These are phyloP conservation scores for Coniochaeta sp. DNA, from an alignment of 2,329 filamentous ascomycete species.

Conservation along the genomic window DNA sequence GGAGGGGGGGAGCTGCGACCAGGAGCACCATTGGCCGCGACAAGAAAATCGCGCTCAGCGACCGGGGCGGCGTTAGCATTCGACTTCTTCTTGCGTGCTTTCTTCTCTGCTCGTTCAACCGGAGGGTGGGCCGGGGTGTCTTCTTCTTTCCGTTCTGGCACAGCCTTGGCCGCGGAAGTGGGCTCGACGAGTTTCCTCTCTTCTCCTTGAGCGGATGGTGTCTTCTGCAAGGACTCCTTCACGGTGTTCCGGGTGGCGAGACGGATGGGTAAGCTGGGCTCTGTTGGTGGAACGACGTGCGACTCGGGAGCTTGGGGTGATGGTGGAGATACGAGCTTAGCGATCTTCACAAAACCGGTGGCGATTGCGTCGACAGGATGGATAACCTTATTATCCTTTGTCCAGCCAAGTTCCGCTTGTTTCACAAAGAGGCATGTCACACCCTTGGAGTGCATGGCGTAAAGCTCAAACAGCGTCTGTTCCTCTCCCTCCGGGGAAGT, in stretches of 20 bases:
- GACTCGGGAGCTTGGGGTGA: slow-evolving; percentile 39
- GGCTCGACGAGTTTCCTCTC: slow-evolving; percentile 23
- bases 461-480: slow-evolving; percentile 81
- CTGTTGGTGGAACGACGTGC: slow-evolving; percentile 17
- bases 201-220: slow-evolving; percentile 19
- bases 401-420: slow-evolving; percentile 87
- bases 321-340: slow-evolving; percentile 52
- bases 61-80: slow-evolving; percentile 30
- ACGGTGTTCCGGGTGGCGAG: slow-evolving; percentile 20
- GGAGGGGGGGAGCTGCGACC: slow-evolving; percentile 28
- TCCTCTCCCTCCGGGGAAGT: slow-evolving; percentile 58
- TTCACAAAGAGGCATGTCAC: slow-evolving; percentile 86
- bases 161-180: slow-evolving; percentile 23
- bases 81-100: slow-evolving; percentile 62
- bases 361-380: slow-evolving; percentile 68
- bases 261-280: slow-evolving; percentile 21
- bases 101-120: slow-evolving; percentile 54
- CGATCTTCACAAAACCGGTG: slow-evolving; percentile 66
- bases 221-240: slow-evolving; percentile 28
- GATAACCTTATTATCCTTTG: slow-evolving; percentile 80
- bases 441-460: slow-evolving; percentile 95
- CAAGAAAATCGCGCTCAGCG: slow-evolving; percentile 23
- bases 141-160: slow-evolving; percentile 39
- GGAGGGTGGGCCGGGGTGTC: slow-evolving; percentile 29
- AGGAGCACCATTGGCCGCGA: slow-evolving; percentile 4